Conservation (phyloP, 495 filamentous ascomycete species). For the Penicillium simplicissimum region DNA sequence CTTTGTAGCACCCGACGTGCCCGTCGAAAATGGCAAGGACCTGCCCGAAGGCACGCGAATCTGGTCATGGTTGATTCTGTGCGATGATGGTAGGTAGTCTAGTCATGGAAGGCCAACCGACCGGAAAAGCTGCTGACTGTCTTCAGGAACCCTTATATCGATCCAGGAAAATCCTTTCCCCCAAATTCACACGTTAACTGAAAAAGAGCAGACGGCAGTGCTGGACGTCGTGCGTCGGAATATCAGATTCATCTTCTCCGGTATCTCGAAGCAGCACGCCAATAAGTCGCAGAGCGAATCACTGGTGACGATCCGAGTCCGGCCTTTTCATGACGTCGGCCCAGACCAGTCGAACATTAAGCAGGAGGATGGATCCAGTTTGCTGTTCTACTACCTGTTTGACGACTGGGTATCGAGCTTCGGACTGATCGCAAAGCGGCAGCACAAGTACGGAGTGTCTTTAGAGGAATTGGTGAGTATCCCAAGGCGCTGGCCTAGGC, state of each 20-base stretch:
- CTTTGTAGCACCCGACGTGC: slow-evolving; percentile 52
- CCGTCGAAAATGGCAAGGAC: slow-evolving; percentile 40
- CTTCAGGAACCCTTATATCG: slow-evolving; percentile 67
- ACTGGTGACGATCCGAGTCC: slow-evolving; percentile 52
- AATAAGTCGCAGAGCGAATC: slow-evolving; percentile 46
- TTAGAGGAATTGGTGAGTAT: slow-evolving; percentile 57
- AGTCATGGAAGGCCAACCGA: not conserved
- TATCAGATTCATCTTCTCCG: slow-evolving; percentile 67
- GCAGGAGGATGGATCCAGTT: slow-evolving; percentile 65
- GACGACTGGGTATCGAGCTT: slow-evolving; percentile 81
- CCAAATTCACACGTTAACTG: slow-evolving; percentile 25
- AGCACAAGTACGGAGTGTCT: slow-evolving; percentile 60
- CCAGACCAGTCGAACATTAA: slow-evolving; percentile 43
- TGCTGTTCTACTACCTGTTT: slow-evolving; percentile 85
- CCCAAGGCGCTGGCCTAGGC: not conserved
- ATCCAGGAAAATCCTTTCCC: slow-evolving; percentile 72
- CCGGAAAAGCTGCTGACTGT: slow-evolving; percentile 8
- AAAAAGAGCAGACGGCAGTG: slow-evolving; percentile 38
- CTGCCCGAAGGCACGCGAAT: slow-evolving; percentile 62
- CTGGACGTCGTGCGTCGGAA: slow-evolving; percentile 65
- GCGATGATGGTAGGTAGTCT: slow-evolving; percentile 62
- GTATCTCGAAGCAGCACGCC: slow-evolving; percentile 58
- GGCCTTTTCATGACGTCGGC: slow-evolving; percentile 36
- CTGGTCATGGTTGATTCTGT: slow-evolving; percentile 85
- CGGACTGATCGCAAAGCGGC: slow-evolving; percentile 58